Conservation (phyloP, 2,329 filamentous ascomycete species). For the Ceratocystis variospora region DNA sequence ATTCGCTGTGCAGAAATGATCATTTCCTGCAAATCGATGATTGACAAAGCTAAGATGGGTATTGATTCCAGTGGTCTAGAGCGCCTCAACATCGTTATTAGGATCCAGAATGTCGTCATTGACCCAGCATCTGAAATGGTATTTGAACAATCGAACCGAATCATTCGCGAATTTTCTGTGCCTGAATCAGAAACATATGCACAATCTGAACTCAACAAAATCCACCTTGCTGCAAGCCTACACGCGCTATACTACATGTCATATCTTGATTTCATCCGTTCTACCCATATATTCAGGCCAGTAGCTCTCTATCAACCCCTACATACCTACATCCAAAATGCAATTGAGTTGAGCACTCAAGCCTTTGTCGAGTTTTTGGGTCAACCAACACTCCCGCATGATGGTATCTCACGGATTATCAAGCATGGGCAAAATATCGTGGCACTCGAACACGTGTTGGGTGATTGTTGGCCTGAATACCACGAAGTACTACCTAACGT, state of each 20-base stretch:
- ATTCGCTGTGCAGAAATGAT: constrained; percentile 73
- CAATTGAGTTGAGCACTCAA: constrained; percentile 65
- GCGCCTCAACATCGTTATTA: constrained; percentile 33
- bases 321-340: constrained; percentile 68
- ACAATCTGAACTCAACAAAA: constrained; percentile 60
- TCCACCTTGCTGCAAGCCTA: constrained; percentile 59
- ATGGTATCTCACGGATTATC: constrained; percentile 32
- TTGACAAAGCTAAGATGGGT: constrained; percentile 51
- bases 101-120: no score
- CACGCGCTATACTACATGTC: constrained; percentile 66
- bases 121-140: no score
- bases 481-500: constrained; percentile 49
- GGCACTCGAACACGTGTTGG: constrained; percentile 68
- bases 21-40: constrained; percentile 58
- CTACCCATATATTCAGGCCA: constrained; percentile 44
- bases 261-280: constrained; percentile 24
- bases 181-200: constrained; percentile 42
- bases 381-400: constrained; percentile 63
- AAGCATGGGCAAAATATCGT: constrained; percentile 57
- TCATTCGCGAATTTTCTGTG: constrained; percentile 72
- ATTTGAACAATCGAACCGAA: constrained; percentile 36
- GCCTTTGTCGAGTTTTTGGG: constrained; percentile 62
- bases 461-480: constrained; percentile 48
- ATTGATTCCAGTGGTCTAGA: constrained; percentile 68
- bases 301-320: constrained; percentile 60